Conservation (phyloP, 176 grass and related monocot species). For the Musa acuminata region DNA sequence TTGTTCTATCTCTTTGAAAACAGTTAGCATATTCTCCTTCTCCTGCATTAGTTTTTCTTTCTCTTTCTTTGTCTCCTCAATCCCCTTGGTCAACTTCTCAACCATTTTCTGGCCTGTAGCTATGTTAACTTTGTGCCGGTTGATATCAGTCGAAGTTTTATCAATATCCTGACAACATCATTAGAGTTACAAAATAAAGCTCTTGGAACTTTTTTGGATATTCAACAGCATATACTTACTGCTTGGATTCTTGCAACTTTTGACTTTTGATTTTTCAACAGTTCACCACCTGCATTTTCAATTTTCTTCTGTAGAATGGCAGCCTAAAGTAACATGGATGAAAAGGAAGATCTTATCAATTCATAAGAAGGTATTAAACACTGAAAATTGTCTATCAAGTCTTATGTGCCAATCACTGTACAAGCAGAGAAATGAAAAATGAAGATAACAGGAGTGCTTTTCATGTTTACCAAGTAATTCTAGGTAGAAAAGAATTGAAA, state of each 20-base stretch:
- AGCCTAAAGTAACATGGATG: slow-evolving; percentile 35
- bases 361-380: not conserved
- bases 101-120: slow-evolving; percentile 63
- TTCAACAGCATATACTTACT: slow-evolving; percentile 35
- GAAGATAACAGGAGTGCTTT: no score
- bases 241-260: slow-evolving; percentile 80
- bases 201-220: not conserved
- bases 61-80: slow-evolving; percentile 69
- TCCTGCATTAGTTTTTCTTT: slow-evolving; percentile 40
- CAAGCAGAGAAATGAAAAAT: not conserved
- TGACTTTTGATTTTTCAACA: slow-evolving; percentile 77
- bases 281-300: slow-evolving; percentile 80
- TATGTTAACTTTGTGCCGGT: slow-evolving; percentile 74
- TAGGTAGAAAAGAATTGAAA: not conserved
- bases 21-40: slow-evolving; percentile 47
- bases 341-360: not conserved
- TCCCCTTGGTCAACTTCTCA: slow-evolving; percentile 53
- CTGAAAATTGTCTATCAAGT: not conserved
- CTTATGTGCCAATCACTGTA: not conserved
- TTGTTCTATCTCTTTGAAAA: slow-evolving; percentile 69
- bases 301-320: slow-evolving; percentile 90
- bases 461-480: not conserved
- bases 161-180: slow-evolving; percentile 63
- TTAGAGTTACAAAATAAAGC: not conserved
- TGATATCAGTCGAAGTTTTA: slow-evolving; percentile 85